A percentile compares a stretch with the other conserved stretches of the same genome.
phyloP scores from a whole-genome alignment of 129 eudicot genomes.

The Deinandra increscens region DNA sequence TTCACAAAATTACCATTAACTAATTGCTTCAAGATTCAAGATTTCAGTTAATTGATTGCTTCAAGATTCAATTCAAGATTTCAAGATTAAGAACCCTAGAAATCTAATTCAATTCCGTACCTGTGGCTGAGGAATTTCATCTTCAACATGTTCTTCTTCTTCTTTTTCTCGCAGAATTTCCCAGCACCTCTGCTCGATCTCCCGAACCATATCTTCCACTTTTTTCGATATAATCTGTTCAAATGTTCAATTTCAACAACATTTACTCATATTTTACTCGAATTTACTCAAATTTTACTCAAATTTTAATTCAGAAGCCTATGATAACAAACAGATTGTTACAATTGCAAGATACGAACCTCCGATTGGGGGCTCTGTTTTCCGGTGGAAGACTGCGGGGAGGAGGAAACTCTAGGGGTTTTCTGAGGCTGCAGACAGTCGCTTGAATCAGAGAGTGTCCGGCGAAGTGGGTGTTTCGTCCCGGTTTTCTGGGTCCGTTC shows the following conservation, averaged over 20 bases:
- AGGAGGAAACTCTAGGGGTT: not conserved
- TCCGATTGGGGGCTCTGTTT: slow-evolving; percentile 6
- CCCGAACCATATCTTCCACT: slow-evolving; percentile 16
- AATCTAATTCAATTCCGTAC: not conserved
- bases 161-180: slow-evolving; percentile 9
- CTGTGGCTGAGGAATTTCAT: not conserved
- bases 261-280: too few species aligned
- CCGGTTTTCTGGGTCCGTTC: not conserved
- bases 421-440: not conserved
- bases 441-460: not conserved
- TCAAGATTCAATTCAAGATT: not conserved
- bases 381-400: slow-evolving; percentile 4
- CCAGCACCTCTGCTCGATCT: slow-evolving; percentile 23
- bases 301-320: too few species aligned
- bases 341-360: not conserved
- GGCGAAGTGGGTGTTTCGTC: not conserved
- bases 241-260: too few species aligned
- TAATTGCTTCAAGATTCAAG: too few species aligned
- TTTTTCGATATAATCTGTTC: not conserved
- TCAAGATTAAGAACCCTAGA: not conserved
- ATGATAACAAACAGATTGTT: too few species aligned
- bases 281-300: too few species aligned
- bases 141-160: slow-evolving; percentile 11
- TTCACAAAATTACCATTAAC: too few species aligned
- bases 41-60: too few species aligned